These are phyloP conservation scores for Kodamaea neixiangensis DNA, from an alignment of 805 yeast genomes.

Conservation along the genomic window DNA sequence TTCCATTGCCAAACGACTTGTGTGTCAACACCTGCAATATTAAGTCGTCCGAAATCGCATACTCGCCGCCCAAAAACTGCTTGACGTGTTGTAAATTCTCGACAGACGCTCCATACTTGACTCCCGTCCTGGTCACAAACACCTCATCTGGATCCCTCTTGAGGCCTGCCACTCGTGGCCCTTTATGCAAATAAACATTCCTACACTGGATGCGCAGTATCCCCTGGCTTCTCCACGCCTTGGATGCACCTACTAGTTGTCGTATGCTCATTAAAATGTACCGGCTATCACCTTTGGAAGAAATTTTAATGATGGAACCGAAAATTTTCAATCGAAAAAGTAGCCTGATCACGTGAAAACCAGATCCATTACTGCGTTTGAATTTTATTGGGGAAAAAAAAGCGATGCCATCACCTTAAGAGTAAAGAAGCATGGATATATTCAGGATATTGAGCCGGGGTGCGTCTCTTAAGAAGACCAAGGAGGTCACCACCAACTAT, in stretches of 20 bases:
- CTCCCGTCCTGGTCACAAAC: conserved; percentile 32
- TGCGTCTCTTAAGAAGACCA: conserved; percentile 68
- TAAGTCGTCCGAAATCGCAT: conserved; percentile 57
- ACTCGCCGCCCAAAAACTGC: conserved; percentile 48
- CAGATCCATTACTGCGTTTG: background rate
- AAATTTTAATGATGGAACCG: conserved; percentile 7
- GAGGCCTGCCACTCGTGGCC: conserved; percentile 67
- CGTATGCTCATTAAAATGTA: conserved; percentile 15
- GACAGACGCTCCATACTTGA: conserved; percentile 53
- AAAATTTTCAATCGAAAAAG: conserved; percentile 5
- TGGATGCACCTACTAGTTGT: conserved; percentile 12
- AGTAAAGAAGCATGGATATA: conserved; percentile 65
- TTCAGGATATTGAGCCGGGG: conserved; percentile 85
- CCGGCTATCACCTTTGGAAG: conserved; percentile 1
- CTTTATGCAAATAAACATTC: conserved; percentile 44
- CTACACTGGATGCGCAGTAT: conserved; percentile 17
- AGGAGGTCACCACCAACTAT: conserved; percentile 45
- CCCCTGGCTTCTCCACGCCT: conserved; percentile 4
- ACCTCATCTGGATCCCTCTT: conserved; percentile 67
- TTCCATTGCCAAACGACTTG: conserved; percentile 92
- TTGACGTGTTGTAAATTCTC: conserved; percentile 52
- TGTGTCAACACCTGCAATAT: conserved; percentile 85
- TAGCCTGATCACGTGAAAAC: background rate
- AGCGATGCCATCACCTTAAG: conserved; percentile 11
- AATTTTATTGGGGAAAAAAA: background rate